A percentile compares a stretch with the other conserved stretches of the same genome.
Conservation (phyloP, 306 rosid species). For the Cicer arietinum region DNA sequence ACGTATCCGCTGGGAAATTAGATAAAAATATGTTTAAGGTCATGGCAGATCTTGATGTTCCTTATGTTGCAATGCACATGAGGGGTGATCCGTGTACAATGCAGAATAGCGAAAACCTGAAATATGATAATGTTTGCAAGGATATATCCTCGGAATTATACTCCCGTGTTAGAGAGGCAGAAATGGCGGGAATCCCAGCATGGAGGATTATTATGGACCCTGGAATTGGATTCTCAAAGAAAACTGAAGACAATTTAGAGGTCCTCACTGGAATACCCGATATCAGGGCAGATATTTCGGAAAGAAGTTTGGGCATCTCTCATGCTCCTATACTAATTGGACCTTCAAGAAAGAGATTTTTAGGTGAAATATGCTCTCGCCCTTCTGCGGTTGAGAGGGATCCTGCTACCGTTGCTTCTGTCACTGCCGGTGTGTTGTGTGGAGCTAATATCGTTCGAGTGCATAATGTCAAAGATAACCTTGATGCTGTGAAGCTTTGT, state of each 20-base stretch:
- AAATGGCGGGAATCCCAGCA: conserved; percentile 80
- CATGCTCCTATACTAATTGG: conserved; percentile 84
- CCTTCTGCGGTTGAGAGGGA: conserved; percentile 68
- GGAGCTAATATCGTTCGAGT: conserved; percentile 93
- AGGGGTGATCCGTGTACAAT: conserved; percentile 88
- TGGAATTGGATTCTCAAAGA: conserved; percentile 89
- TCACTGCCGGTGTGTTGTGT: conserved; percentile 64
- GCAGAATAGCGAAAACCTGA: conserved; percentile 73
- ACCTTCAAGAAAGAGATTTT: conserved; percentile 84
- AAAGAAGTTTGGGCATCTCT: conserved; percentile 68
- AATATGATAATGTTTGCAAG: conserved; percentile 72
- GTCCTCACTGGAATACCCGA: conserved; percentile 62
- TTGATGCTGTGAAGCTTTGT: conserved; percentile 80
- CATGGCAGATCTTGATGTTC: conserved; percentile 83
- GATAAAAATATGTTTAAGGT: conserved; percentile 76
- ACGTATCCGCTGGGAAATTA: conserved; percentile 73
- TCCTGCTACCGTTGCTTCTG: conserved; percentile 80
- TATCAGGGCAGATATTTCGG: conserved; percentile 66
- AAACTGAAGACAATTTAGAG: conserved; percentile 72
- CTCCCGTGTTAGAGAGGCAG: conserved; percentile 65
- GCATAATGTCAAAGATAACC: conserved; percentile 79
- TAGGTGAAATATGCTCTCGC: conserved; percentile 70
- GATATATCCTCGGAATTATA: conserved; percentile 75
- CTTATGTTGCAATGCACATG: conserved; percentile 94
- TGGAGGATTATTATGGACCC: conserved; percentile 91